Evolutionary conservation across 768 basidiomycete species (phyloP), one percentile per base, ranked within the genome.

Genomic region (Pulveroboletus sp.): DNA sequence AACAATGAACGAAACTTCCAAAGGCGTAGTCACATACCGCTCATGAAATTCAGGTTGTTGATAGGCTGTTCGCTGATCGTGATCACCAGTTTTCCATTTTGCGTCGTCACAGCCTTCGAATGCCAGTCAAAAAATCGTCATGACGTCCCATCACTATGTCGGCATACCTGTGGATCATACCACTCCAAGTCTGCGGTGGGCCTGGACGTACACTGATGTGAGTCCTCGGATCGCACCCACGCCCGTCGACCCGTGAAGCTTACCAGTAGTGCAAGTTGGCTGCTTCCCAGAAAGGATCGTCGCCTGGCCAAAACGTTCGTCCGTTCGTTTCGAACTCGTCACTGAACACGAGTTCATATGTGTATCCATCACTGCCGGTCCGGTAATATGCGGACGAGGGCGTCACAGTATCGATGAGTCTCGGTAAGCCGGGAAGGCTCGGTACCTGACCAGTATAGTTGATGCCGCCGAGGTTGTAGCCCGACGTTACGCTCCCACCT

Each of bases 361-460:
- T 68, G 49, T 85, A 73, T 3, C 93, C 94, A 61, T 96, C 91
- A 4, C 76, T 73, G 17, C 87, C 89, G 3, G 72, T 78, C 11
- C 83, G 76, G 29, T 80, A 78, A 49, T 70, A 65, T 8, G 72
- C 86, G 11, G 70, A 65, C 3, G 67, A 39, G 2, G 89, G 89
- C 0, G 95, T 98, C 26, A 83, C 86, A 2, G 58, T 45, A 69
- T 99, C 95, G 58, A 98, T 79, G 27, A 96, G 67, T 1, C 56
- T 67, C 1, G 83, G 86, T 50, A 93, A 67, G 48, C 80, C 78
- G 5, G 82, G 76, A 2, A 94, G 77, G 44, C 73, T 67, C 1
- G 94, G 92, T 27, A 97, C 83, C 69, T 97, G 94, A 2, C 95
- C 95, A 0, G 86, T 76, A 14, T 71, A 79, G 60, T 98, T 98